Evolutionary conservation across 1,284 basidiomycete species (phyloP).

Genomic region (Meripilus lineatus): DNA sequence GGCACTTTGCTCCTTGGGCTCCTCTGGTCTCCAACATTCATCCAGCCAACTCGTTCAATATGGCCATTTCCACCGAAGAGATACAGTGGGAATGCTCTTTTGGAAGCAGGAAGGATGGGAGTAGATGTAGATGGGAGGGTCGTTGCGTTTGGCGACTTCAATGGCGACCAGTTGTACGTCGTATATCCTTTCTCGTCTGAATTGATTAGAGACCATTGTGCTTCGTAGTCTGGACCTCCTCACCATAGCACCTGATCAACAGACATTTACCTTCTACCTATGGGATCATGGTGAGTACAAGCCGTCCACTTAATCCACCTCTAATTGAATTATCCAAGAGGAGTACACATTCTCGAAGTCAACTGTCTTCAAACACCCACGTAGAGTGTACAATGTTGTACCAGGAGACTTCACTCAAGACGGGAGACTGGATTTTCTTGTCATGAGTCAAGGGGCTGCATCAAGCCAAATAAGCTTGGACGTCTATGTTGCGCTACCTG

Average conservation of each 20-base stretch:
- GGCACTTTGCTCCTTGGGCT: not conserved
- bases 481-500: slow-evolving; percentile 60
- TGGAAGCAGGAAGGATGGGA: slow-evolving; percentile 80
- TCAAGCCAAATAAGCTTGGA: slow-evolving; percentile 55
- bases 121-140: slow-evolving; percentile 69
- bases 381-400: slow-evolving; percentile 70
- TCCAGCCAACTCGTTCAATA: too few species aligned
- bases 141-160: slow-evolving; percentile 90
- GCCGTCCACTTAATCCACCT: not conserved
- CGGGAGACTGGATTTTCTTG: slow-evolving; percentile 84
- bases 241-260: slow-evolving; percentile 67
- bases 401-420: slow-evolving; percentile 93
- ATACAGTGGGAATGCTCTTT: slow-evolving; percentile 82
- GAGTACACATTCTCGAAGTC: slow-evolving; percentile 57
- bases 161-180: slow-evolving; percentile 90
- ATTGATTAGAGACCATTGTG: slow-evolving; percentile 1
- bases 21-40: slow-evolving; percentile 7
- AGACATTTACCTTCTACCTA: slow-evolving; percentile 67
- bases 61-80: slow-evolving; percentile 86
- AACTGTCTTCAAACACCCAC: slow-evolving; percentile 51
- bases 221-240: slow-evolving; percentile 76
- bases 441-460: slow-evolving; percentile 66
- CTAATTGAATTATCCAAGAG: slow-evolving; percentile 33
- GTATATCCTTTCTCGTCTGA: not conserved
- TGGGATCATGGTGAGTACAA: slow-evolving; percentile 77